Base-by-base conservation (phyloP, 73 alveolate species). In the Paramecium sonneborni region DNA sequence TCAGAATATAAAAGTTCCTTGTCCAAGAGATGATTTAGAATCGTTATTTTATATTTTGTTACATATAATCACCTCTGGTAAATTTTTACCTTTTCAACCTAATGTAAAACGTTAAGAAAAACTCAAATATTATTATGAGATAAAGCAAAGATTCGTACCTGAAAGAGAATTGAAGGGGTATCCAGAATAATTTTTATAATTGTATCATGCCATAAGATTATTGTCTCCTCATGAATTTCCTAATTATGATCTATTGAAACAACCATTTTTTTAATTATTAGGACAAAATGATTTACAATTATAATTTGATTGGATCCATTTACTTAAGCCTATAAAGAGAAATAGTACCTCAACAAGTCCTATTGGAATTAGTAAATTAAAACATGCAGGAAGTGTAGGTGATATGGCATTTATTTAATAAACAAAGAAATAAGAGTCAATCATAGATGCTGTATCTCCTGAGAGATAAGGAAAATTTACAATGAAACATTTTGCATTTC, bases 11-110 rank as follows among this genome's bases (percentile, higher is more conserved):
- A 2, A 26, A 70, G 86, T n/a, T 35, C 57, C 86, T 14, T 70
- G 26, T 32, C 86, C 86, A 32, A 70, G 37, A 70, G 86, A 70
- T 70, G 86, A 70, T 70, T 70, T 70, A 35, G 86, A 70, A 15
- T 70, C 86, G 1, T 32, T 70, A 70, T n/a, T 28, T 32, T 70
- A 70, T 32, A 70, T 70, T 14, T 23, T 70, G 57, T 18, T 70
- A 70, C 55, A 70, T 14, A 18, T 70, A 26, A 15, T 70, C 3
- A 70, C 86, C 1, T 11, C 15, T 2, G 86, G 86, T 28, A 15
- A 28, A 28, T 28, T 70, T 32, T 70, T 70, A 14, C 26, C 26
- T 4, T 28, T 18, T 14, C 4, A 58, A 20, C 26, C 55, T 10
- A 70, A 70, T 12, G 34, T 32, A 28, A 8, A 32, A 10, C 18